Conservation (phyloP, 805 yeast species). For the Sungouiozyma intestinalis region DNA sequence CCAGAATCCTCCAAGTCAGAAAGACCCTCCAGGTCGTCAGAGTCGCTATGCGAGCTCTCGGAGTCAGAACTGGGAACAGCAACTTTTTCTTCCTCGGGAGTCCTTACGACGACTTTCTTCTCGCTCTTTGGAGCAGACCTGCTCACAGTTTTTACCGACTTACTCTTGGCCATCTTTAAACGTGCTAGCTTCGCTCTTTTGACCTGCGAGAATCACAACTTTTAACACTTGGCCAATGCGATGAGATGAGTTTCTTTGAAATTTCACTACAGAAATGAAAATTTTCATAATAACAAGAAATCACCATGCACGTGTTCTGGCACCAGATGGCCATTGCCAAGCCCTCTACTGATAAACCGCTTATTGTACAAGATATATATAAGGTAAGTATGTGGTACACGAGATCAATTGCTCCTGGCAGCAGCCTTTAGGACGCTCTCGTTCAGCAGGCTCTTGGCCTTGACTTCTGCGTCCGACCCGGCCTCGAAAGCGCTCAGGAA, state of each 20-base stretch:
- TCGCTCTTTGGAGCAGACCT: neutral
- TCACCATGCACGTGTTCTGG: too few relatives aligned
- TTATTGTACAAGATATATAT: too few relatives aligned
- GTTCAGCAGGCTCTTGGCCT: constrained; percentile 32
- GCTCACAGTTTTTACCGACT: too few relatives aligned
- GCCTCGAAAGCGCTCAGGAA: constrained; percentile 73
- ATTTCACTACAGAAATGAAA: neutral
- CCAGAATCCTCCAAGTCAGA: constrained; percentile 26
- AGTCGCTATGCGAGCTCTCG: constrained; percentile 12
- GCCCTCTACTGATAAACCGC: too few relatives aligned
- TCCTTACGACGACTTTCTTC: neutral
- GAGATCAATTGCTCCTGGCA: constrained; percentile 3
- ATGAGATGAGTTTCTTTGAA: constrained; percentile 2
- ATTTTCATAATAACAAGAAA: too few relatives aligned
- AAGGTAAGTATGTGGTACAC: neutral
- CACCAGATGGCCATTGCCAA: too few relatives aligned
- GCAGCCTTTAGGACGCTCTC: constrained; percentile 4
- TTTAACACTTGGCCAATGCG: constrained; percentile 2
- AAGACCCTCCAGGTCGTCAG: constrained; percentile 24
- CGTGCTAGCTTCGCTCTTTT: too few relatives aligned
- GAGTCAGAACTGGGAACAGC: constrained; percentile 21
- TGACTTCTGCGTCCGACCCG: constrained; percentile 80
- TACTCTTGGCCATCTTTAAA: too few relatives aligned
- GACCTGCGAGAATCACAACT: neutral
- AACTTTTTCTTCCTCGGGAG: constrained; percentile 6